Evolutionary conservation across 2,329 filamentous ascomycete species (phyloP).

Genomic region (Beauveria bassiana): DNA sequence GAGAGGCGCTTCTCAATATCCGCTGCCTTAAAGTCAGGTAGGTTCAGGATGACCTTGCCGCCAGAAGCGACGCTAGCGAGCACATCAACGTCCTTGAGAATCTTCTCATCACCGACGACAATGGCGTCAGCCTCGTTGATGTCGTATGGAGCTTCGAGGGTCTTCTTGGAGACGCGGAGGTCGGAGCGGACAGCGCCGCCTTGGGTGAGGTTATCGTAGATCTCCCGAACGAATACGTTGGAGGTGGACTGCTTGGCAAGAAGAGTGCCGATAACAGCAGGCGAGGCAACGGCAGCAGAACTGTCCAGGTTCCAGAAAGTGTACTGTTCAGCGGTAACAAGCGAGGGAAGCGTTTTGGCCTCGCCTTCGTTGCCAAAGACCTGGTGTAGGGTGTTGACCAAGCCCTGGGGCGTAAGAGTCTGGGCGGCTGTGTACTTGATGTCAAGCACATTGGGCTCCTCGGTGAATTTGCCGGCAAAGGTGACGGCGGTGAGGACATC

Average conservation of each 20-base stretch:
- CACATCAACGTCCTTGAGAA: constrained; percentile 72
- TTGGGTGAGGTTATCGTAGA: constrained; percentile 56
- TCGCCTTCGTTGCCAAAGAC: constrained; percentile 48
- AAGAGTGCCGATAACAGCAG: constrained; percentile 48
- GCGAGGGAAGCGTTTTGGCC: constrained; percentile 30
- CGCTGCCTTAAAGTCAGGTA: constrained; percentile 75
- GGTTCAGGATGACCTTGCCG: constrained; percentile 66
- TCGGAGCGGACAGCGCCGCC: constrained; percentile 81
- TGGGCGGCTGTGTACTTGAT: constrained; percentile 78
- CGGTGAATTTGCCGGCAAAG: constrained; percentile 62
- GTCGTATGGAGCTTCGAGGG: constrained; percentile 76
- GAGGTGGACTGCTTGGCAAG: constrained; percentile 65
- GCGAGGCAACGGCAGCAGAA: constrained; percentile 58
- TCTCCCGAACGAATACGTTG: constrained; percentile 55
- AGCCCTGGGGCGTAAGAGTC: constrained; percentile 45
- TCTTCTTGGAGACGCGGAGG: constrained; percentile 73
- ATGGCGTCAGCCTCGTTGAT: constrained; percentile 71
- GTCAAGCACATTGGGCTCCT: constrained; percentile 62
- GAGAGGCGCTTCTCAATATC: constrained; percentile 84
- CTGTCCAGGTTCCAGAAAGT: constrained; percentile 88
- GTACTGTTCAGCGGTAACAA: constrained; percentile 67
- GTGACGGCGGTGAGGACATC: constrained; percentile 81
- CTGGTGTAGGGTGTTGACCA: constrained; percentile 43
- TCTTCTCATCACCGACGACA: constrained; percentile 69
- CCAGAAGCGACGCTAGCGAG: constrained; percentile 61